Conservation (phyloP, 1,139 yeast species). For the Pichiaceae sp. region DNA sequence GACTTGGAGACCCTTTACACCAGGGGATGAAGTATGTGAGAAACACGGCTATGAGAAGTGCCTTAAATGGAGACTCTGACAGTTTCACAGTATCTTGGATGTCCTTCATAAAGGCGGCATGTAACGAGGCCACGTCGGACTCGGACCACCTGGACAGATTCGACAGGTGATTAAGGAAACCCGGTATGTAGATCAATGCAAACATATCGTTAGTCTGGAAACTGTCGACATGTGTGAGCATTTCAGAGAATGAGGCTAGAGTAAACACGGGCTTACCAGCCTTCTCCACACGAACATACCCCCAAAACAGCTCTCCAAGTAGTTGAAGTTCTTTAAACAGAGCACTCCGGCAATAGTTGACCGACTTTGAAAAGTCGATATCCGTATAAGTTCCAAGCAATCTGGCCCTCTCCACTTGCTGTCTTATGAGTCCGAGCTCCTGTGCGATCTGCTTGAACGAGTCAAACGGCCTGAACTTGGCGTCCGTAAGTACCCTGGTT, state of each 20-base stretch:
- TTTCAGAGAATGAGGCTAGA: constrained; percentile 29
- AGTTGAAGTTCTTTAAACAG: constrained; percentile 62
- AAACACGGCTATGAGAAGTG: constrained; percentile 52
- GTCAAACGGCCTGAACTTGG: constrained; percentile 8
- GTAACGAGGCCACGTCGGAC: constrained; percentile 28
- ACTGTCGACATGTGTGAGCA: constrained; percentile 33
- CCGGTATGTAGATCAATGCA: constrained; percentile 58
- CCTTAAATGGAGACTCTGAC: constrained; percentile 47
- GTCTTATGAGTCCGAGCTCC: constrained; percentile 47
- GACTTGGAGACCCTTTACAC: constrained; percentile 42
- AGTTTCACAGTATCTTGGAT: constrained; percentile 27
- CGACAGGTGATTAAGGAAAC: constrained; percentile 38
- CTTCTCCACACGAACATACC: constrained; percentile 21
- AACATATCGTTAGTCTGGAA: constrained; percentile 55
- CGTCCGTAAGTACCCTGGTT: background rate
- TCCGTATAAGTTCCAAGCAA: constrained; percentile 40
- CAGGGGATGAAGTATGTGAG: constrained; percentile 60
- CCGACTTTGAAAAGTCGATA: constrained; percentile 42
- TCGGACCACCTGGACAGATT: constrained; percentile 17
- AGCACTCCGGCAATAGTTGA: constrained; percentile 53
- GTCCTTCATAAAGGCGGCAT: constrained; percentile 24
- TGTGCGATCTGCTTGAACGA: constrained; percentile 53
- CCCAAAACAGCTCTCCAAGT: constrained; percentile 56
- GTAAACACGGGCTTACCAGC: constrained; percentile 25
- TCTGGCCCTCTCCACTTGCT: constrained; percentile 58